These are phyloP conservation scores for Fusarium cicatricum DNA, from an alignment of 2,329 filamentous ascomycete genomes.

Conservation along the genomic window DNA sequence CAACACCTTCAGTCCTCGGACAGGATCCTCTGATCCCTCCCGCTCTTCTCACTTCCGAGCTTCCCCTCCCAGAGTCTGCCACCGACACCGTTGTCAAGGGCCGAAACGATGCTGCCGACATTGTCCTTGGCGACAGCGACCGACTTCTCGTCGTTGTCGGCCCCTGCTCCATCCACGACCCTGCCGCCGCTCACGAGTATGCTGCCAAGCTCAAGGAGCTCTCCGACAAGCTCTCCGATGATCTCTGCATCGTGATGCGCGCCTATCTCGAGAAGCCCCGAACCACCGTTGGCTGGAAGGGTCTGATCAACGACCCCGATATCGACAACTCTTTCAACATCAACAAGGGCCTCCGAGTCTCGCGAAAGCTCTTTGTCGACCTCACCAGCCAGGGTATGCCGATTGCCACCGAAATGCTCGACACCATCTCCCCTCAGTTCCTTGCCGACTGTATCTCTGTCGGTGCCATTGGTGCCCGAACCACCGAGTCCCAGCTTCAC, in stretches of 20 bases:
- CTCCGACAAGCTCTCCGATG: conserved; percentile 79
- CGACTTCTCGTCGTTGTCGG: conserved; percentile 94
- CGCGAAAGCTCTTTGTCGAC: conserved; percentile 92
- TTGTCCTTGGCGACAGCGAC: conserved; percentile 82
- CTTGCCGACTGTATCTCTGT: conserved; percentile 95
- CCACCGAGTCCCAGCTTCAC: conserved; percentile 96
- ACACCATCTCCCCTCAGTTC: conserved; percentile 98
- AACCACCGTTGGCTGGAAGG: conserved; percentile 99
- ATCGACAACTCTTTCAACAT: conserved; percentile 98
- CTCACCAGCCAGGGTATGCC: conserved; percentile 89
- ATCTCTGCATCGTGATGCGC: conserved; percentile 95
- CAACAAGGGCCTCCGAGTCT: conserved; percentile 95
- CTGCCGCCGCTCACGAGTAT: conserved; percentile 87
- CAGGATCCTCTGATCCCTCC: conserved; percentile 95
- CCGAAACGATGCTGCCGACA: conserved; percentile 72
- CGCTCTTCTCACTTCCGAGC: conserved; percentile 84
- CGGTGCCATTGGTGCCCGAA: conserved; percentile 93
- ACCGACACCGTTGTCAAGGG: conserved; percentile 76
- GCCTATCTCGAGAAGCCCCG: conserved; percentile 99
- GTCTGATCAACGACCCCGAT: conserved; percentile 97
- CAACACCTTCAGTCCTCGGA: conserved; percentile 73
- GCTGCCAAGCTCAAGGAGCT: conserved; percentile 79
- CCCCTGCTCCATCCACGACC: conserved; percentile 97
- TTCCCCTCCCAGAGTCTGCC: conserved; percentile 72
- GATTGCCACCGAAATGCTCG: conserved; percentile 97